A percentile compares a stretch with the other conserved stretches of the same genome.
Evolutionary conservation across 352 stramenopile genomes (phyloP).

Genomic region (Plasmopara muralis): DNA sequence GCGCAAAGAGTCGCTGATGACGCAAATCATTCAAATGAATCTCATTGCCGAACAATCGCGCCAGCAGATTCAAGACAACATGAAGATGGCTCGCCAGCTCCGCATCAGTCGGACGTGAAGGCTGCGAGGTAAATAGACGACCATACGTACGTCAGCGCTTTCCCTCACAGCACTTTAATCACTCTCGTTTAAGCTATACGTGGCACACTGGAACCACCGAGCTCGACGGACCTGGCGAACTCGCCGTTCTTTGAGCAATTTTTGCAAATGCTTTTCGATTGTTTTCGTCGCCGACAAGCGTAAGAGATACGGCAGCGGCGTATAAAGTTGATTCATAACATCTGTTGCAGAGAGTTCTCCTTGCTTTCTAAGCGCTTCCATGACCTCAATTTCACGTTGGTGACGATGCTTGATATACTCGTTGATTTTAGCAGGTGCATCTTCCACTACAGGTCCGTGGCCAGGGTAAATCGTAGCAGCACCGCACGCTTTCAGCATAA

Average conservation of each 20-base stretch:
- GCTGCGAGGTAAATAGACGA: no score
- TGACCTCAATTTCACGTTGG: conserved; percentile 61
- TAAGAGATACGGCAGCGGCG: conserved; percentile 45
- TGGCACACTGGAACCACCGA: conserved; percentile 29
- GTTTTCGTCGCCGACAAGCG: conserved; percentile 44
- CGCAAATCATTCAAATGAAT: conserved; percentile 72
- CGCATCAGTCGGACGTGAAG: no score
- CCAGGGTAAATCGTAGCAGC: conserved; percentile 62
- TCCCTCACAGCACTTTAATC: background rate
- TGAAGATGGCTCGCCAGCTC: no score
- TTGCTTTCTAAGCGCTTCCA: conserved; percentile 30
- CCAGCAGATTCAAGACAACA: conserved; percentile 29
- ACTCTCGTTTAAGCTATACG: conserved; percentile 19
- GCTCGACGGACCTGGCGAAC: conserved; percentile 14
- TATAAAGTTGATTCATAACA: conserved; percentile 50
- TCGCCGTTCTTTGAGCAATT: conserved; percentile 44
- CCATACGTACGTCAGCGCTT: no score
- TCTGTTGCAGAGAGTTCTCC: conserved; percentile 31
- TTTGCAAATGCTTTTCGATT: conserved; percentile 57
- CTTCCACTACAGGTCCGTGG: conserved; percentile 58
- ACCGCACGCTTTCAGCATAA: conserved; percentile 31
- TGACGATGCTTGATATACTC: conserved; percentile 74
- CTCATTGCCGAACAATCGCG: conserved; percentile 61
- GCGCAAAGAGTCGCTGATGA: conserved; percentile 45
- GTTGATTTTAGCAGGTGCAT: conserved; percentile 60